These are phyloP conservation scores for Coniochaeta ligniaria DNA, from an alignment of 2,329 filamentous ascomycete species.

Conservation along the genomic window DNA sequence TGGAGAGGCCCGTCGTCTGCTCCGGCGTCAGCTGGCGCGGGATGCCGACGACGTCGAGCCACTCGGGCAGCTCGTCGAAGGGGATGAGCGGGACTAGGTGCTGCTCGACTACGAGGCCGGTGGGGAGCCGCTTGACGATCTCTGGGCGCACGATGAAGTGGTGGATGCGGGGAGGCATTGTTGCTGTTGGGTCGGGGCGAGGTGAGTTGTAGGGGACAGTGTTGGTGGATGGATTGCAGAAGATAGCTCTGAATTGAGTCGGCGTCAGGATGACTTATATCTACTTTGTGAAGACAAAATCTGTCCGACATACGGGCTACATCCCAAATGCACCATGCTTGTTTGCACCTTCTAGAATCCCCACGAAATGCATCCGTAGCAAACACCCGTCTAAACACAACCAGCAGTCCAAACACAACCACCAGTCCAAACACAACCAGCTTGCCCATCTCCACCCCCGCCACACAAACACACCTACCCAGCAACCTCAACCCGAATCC, in stretches of 20 bases:
- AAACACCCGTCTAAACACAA: background rate
- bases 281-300: no score
- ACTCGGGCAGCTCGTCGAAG: constrained; percentile 41
- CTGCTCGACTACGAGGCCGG: constrained; percentile 15
- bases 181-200: background rate
- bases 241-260: no score
- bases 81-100: constrained; percentile 46
- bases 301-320: no score
- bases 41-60: constrained; percentile 34
- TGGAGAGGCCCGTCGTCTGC: constrained; percentile 29
- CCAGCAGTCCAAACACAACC: no score
- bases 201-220: no score
- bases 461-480: constrained; percentile 16
- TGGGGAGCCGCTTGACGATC: constrained; percentile 16
- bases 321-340: no score
- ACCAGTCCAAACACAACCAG: background rate
- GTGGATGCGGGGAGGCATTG: constrained; percentile 19
- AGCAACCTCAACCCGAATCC: constrained; percentile 58
- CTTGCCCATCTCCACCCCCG: background rate
- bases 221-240: no score
- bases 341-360: background rate
- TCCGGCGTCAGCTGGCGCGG: constrained; percentile 31
- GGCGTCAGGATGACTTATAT: no score
- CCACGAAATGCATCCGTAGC: no score
- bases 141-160: constrained; percentile 38